These are phyloP conservation scores for Oryza officinalis DNA, from an alignment of 176 grass and related monocot genomes.

Conservation along the genomic window DNA sequence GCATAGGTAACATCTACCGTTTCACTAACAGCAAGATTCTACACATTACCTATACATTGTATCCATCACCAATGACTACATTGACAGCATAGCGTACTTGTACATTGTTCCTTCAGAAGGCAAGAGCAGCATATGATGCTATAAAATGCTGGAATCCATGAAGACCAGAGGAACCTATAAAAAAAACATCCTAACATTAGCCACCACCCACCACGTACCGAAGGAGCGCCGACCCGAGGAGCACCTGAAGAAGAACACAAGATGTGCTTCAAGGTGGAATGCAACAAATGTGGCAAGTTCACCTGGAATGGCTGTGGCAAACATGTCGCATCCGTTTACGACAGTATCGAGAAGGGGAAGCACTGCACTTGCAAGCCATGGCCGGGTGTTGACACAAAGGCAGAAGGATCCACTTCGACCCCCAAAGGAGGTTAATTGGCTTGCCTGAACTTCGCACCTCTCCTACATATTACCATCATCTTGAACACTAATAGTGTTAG, in stretches of 20 bases:
- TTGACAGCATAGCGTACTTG: neutral
- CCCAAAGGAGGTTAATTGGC: conserved; percentile 5
- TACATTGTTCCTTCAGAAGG: neutral
- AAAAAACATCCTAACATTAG: neutral
- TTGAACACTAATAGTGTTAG: neutral
- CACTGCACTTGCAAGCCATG: conserved; percentile 58
- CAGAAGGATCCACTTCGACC: neutral
- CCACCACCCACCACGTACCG: neutral
- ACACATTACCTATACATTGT: conserved; percentile 16
- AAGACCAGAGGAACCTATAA: conserved; percentile 4
- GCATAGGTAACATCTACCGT: neutral
- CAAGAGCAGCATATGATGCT: neutral
- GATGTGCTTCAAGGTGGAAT: conserved; percentile 61
- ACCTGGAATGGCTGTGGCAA: conserved; percentile 57
- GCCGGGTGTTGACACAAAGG: conserved; percentile 29
- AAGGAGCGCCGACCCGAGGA: neutral
- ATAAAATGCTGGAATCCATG: conserved; percentile 15
- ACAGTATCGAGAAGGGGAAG: conserved; percentile 48
- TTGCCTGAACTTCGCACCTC: neutral
- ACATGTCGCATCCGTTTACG: conserved; percentile 27
- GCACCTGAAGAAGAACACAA: neutral
- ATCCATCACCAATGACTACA: conserved; percentile 34
- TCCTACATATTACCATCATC: neutral
- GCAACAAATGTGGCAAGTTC: conserved; percentile 52
- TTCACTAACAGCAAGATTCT: neutral